Percentiles rank a stretch among this genome's conserved stretches.
Evolutionary conservation across 495 filamentous ascomycete species (phyloP).

Genomic region (Hypoxylon lienhwacheense): DNA sequence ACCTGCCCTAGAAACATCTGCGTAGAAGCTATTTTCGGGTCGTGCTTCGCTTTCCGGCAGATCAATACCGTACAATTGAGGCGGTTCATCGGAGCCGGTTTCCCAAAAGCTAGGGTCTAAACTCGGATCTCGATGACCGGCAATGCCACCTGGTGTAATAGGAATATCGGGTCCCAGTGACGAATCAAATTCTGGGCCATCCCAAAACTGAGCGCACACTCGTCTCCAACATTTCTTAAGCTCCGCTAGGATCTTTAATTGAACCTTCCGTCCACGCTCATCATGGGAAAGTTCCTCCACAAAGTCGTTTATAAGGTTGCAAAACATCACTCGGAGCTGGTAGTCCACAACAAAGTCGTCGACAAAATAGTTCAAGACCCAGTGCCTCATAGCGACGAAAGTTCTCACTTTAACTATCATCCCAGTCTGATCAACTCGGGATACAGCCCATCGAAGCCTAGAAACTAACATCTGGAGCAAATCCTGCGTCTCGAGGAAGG

Average conservation of each 20-base stretch:
- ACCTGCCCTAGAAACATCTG: conserved; percentile 53
- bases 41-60: conserved; percentile 37
- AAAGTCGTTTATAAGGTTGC: conserved; percentile 76
- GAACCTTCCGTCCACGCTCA: conserved; percentile 61
- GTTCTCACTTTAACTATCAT: conserved; percentile 91
- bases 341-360: conserved; percentile 93
- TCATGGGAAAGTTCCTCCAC: conserved; percentile 56
- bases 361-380: conserved; percentile 97
- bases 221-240: conserved; percentile 97
- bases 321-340: conserved; percentile 77
- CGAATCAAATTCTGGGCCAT: conserved; percentile 61
- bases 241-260: conserved; percentile 89
- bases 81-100: conserved; percentile 41
- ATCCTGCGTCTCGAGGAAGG: conserved; percentile 74
- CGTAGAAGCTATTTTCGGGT: conserved; percentile 48
- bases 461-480: conserved; percentile 81
- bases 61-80: conserved; percentile 46
- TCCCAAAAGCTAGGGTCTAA: conserved; percentile 53
- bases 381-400: conserved; percentile 95
- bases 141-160: conserved; percentile 73
- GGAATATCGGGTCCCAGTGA: conserved; percentile 64
- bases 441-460: conserved; percentile 84
- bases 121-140: conserved; percentile 57
- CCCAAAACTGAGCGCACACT: conserved; percentile 87
- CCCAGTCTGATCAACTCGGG: conserved; percentile 77